These are phyloP conservation scores for Musa acuminata DNA, from an alignment of 176 grass and related monocot genomes.

Conservation along the genomic window DNA sequence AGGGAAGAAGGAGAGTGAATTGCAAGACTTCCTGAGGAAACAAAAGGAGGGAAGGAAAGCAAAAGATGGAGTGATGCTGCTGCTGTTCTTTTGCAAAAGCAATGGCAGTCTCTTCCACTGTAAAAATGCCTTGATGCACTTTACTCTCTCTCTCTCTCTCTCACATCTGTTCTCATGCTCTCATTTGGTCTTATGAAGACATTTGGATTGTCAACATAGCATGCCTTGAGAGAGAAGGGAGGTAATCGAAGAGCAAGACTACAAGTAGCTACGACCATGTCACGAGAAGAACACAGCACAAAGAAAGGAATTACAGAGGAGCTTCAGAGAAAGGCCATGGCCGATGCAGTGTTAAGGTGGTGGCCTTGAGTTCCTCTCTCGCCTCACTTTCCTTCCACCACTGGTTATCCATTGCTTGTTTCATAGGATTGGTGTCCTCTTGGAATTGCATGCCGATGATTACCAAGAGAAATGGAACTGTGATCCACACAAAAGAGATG, in stretches of 20 bases:
- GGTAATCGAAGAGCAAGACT: background rate
- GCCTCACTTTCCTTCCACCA: background rate
- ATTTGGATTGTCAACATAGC: too few relatives aligned
- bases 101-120: background rate
- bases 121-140: background rate
- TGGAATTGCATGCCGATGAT: background rate
- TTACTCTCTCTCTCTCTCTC: too few relatives aligned
- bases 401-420: constrained; percentile 7
- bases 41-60: background rate
- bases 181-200: too few relatives aligned
- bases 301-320: background rate
- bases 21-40: background rate
- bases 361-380: background rate
- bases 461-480: background rate
- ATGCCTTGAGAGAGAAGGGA: background rate
- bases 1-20: background rate
- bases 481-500: background rate
- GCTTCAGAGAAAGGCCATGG: background rate
- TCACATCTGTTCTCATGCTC: too few relatives aligned
- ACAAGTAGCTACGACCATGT: background rate
- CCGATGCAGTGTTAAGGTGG: background rate
- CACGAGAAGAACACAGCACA: background rate
- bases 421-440: background rate
- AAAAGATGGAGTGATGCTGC: background rate
- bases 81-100: background rate